These are phyloP conservation scores for Aspergillus sclerotialis DNA, from an alignment of 2,329 filamentous ascomycete species.

Conservation along the genomic window DNA sequence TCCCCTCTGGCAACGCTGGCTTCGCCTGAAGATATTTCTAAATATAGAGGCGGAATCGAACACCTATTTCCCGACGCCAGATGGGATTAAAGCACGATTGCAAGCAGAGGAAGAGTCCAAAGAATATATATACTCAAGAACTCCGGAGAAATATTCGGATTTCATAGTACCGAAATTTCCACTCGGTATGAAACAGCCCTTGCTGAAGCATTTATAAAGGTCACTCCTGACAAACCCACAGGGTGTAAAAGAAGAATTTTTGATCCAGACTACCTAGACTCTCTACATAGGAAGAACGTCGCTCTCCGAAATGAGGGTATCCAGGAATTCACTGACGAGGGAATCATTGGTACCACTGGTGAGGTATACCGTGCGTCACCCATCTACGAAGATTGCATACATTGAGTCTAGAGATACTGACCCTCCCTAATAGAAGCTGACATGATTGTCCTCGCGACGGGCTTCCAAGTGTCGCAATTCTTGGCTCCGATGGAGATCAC, in stretches of 20 bases:
- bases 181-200: not conserved
- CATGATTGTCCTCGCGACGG: not conserved
- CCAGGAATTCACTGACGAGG: not conserved
- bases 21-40: slow-evolving; percentile 1
- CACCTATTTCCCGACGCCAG: not conserved
- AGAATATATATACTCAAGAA: not conserved
- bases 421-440: not conserved
- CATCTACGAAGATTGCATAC: too few relatives aligned
- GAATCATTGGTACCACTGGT: slow-evolving; percentile 23
- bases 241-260: not conserved
- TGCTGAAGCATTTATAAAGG: not conserved
- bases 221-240: not conserved
- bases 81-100: not conserved
- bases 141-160: not conserved
- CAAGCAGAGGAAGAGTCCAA: slow-evolving; percentile 1
- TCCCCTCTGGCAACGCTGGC: slow-evolving; percentile 2
- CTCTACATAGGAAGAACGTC: not conserved
- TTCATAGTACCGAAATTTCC: not conserved
- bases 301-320: not conserved
- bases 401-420: too few relatives aligned
- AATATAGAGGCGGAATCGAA: not conserved
- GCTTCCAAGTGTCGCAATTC: not conserved
- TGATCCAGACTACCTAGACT: not conserved
- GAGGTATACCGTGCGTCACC: not conserved
- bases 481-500: not conserved